phyloP scores from a whole-genome alignment of 331 rosid species.

The Malus hybrid region DNA sequence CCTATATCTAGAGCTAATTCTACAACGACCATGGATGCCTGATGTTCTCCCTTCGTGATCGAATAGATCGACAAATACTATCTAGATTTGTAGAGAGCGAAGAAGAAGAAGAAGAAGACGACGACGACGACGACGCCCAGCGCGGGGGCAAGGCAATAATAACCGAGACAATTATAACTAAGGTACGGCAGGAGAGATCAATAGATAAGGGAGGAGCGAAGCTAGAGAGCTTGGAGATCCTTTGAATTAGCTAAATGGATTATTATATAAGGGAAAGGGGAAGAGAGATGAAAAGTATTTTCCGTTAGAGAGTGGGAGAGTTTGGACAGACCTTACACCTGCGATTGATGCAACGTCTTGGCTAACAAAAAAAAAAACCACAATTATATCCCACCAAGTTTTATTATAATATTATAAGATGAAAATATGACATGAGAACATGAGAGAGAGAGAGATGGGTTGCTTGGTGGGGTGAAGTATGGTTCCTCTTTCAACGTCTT shows the following conservation, averaged over 20 bases:
- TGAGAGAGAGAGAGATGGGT: constrained; percentile 24
- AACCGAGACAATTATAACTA: neutral
- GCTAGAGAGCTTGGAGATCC: neutral
- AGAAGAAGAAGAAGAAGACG: neutral
- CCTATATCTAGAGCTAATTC: neutral
- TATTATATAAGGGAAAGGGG: neutral
- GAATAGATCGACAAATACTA: neutral
- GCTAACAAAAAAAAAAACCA: constrained; percentile 55
- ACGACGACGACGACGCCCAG: neutral
- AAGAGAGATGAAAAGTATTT: constrained; percentile 54
- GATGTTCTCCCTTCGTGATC: neutral
- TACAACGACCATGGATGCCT: neutral
- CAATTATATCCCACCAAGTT: neutral
- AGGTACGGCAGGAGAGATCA: neutral
- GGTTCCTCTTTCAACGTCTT: constrained; percentile 98
- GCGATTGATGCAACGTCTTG: constrained; percentile 87
- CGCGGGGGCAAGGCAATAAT: neutral
- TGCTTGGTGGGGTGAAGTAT: constrained; percentile 77
- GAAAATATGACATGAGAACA: neutral
- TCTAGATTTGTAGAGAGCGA: neutral
- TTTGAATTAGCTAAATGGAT: neutral
- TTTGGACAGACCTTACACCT: constrained; percentile 79
- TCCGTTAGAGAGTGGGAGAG: constrained; percentile 77
- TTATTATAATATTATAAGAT: neutral
- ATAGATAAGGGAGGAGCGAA: neutral